These are phyloP conservation scores for Xylaria scruposa DNA, from an alignment of 495 filamentous ascomycete species.

Conservation along the genomic window DNA sequence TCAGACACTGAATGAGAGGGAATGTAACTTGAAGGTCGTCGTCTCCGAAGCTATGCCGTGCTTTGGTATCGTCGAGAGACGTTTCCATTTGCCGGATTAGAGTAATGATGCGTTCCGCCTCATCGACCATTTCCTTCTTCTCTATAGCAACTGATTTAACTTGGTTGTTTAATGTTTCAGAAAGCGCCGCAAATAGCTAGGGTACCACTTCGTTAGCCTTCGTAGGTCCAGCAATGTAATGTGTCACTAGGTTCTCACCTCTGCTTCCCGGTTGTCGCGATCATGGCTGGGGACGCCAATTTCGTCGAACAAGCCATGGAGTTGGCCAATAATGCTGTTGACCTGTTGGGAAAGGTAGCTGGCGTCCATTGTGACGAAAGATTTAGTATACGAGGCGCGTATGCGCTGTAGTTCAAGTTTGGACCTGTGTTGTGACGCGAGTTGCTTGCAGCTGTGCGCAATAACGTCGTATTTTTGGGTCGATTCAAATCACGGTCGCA, in stretches of 20 bases:
- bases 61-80: slow-evolving; percentile 78
- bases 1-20: slow-evolving; percentile 79
- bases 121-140: slow-evolving; percentile 84
- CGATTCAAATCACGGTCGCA: slow-evolving; percentile 24
- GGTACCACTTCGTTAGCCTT: slow-evolving; percentile 34
- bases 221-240: slow-evolving; percentile 1
- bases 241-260: slow-evolving; percentile 61
- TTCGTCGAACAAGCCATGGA: slow-evolving; percentile 94
- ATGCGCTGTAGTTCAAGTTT: slow-evolving; percentile 1
- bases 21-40: slow-evolving; percentile 75
- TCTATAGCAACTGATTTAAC: slow-evolving; percentile 80
- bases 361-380: slow-evolving; percentile 72
- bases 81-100: slow-evolving; percentile 91
- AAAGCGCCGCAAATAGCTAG: slow-evolving; percentile 85
- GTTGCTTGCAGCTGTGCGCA: slow-evolving; percentile 3
- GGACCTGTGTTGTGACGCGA: slow-evolving; percentile 10
- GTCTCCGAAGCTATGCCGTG: slow-evolving; percentile 63
- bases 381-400: not conserved
- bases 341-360: slow-evolving; percentile 92
- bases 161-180: slow-evolving; percentile 85
- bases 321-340: slow-evolving; percentile 84
- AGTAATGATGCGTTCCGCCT: slow-evolving; percentile 84
- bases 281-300: slow-evolving; percentile 92
- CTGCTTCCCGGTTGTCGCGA: slow-evolving; percentile 82
- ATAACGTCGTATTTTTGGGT: not conserved